These are phyloP conservation scores for Curvularia sp. DNA, from an alignment of 2,329 filamentous ascomycete genomes.

Conservation along the genomic window DNA sequence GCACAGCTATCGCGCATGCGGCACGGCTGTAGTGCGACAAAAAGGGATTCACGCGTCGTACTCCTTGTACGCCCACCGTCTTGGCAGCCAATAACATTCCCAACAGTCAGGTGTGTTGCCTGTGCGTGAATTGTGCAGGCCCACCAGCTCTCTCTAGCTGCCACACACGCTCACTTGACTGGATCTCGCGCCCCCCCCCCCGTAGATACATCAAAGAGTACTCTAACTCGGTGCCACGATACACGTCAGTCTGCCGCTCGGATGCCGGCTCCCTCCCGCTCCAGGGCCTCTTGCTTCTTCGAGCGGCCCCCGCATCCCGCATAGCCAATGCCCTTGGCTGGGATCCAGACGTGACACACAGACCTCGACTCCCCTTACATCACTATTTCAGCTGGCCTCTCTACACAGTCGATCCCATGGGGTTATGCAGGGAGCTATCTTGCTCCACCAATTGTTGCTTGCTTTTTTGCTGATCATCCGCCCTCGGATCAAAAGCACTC, in stretches of 20 bases:
- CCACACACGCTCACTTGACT: neutral
- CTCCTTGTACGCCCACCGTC: slow-evolving; percentile 18
- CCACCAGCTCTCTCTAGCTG: neutral
- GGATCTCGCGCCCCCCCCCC: neutral
- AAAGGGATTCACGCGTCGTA: slow-evolving; percentile 23
- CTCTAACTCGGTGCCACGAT: slow-evolving; percentile 4
- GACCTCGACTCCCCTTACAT: neutral
- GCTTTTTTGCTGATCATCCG: neutral
- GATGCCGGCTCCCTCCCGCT: slow-evolving; percentile 13
- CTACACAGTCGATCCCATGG: neutral
- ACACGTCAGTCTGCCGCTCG: slow-evolving; percentile 15
- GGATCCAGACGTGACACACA: slow-evolving; percentile 1
- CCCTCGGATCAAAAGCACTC: neutral
- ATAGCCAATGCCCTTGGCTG: slow-evolving; percentile 6
- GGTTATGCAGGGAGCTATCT: neutral
- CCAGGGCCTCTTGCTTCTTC: slow-evolving; percentile 15
- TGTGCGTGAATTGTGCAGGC: neutral
- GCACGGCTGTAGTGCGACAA: slow-evolving; percentile 18
- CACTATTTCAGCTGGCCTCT: neutral
- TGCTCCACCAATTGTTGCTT: neutral
- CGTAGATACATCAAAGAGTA: neutral
- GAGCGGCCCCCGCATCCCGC: slow-evolving; percentile 19
- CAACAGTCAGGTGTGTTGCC: neutral
- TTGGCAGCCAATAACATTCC: slow-evolving; percentile 3
- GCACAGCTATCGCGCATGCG: neutral